Evolutionary conservation across 148 eudicot genomes (phyloP), one percentile per base, ranked within the genome.

Genomic region (Polygonum aviculare): DNA sequence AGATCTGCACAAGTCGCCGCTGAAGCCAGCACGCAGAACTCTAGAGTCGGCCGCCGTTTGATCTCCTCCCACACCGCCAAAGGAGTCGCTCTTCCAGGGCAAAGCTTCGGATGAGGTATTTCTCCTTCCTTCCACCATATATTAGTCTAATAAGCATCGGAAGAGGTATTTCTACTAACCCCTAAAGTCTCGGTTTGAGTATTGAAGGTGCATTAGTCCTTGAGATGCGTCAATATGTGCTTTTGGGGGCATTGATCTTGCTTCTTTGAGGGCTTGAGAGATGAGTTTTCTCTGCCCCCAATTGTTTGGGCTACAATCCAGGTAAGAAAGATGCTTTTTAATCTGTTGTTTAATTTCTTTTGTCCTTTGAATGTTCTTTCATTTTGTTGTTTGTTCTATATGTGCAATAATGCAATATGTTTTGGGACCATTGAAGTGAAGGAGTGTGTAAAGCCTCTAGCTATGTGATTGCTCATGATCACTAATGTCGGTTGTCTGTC

Each of bases 301-400:
- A 79, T 91, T 69, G 87, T 95, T 39, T 90, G 90, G 92, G 97
- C 93, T n/a, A 76, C 96, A 79, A 69, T 87, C 82, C 97, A 95
- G 98, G 98, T 87, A 81, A 19, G 4, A 36, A 15, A 33, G 12
- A 63, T 11, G 40, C 8, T 63, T 63, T 31, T 8, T 63, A 19
- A 36, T 67, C 40, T 16, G 41, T 1, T 26, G 31, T 26, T 26
- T 26, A 26, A 26, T 26, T 7, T 67, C 44, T 67, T 26, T 67
- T 67, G 71, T 54, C 40, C 26, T 8, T n/a, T 33, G 9, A 12
- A 12, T 5, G 31, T 54, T 44, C 35, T 49, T 75, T 69, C 74
- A 72, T 7, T 67, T 4, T 39, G 7, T 5, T 22, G 50, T 80
- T 21, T 44, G 18, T 38, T 19, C 67, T 36, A 44, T 35, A 4